Evolutionary conservation across 2,329 filamentous ascomycete genomes (phyloP), one percentile per base, ranked within the genome.

Genomic region (Fusarium cicatricum): DNA sequence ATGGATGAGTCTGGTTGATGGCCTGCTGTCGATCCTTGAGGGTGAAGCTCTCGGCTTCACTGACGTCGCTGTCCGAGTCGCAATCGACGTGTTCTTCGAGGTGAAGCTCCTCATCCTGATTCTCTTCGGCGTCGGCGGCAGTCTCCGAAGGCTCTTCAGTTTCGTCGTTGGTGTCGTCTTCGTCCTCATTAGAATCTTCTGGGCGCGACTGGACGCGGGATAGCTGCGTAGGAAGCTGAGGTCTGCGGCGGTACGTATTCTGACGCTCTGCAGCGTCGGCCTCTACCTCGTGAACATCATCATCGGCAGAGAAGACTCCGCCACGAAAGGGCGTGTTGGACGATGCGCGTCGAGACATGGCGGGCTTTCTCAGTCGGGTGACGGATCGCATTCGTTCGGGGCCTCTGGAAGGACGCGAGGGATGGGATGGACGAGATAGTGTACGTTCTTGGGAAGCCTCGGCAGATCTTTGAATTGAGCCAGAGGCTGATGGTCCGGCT

Each of bases 1-100:
- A 99, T 1, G 95, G 95, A 80, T 99, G 95, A 1, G 95, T 99
- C 74, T 97, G 90, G 77, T 99, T 99, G 81, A 99, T 99, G 63
- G 95, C 95, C 73, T 97, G 88, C 76, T 99, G 95, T 51, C 95
- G 87, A 74, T 99, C 95, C 74, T 96, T 97, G 67, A 99, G 84
- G 0, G 95, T 99, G 73, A 99, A 99, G 78, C 94, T 98, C 77
- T 97, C 95, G 1, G 95, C 90, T 67, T 98, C 95, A 74, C 94
- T 97, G 45, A 93, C 70, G 55, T 90, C 87, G 54, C 79, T 87
- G 28, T 90, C 88, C 16, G 90, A 90, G 10, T 89, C 86, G 36
- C 84, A 85, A 40, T 85, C 84, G 11, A 79, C 75, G 16, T 79
- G 79, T 12, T 81, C 81, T 14, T 83, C 83, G 73, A 61, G 57